A percentile compares a stretch with the other conserved stretches of the same genome.
Evolutionary conservation across 169 alveolate species (phyloP).

Genomic region (Plasmodium inui): DNA sequence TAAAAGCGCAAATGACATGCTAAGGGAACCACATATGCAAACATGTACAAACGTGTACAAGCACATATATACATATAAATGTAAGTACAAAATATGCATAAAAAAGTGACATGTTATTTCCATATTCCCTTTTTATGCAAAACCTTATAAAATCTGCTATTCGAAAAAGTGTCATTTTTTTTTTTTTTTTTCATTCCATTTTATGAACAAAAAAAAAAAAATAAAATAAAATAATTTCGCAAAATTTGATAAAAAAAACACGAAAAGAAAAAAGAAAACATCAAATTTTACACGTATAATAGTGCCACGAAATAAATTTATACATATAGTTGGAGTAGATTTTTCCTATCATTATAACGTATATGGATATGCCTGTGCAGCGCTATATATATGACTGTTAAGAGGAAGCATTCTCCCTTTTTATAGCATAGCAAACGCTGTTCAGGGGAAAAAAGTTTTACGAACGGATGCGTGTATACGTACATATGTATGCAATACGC

Average conservation of each 20-base stretch:
- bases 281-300: neutral
- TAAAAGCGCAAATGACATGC: neutral
- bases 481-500: neutral
- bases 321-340: neutral
- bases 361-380: neutral
- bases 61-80: neutral
- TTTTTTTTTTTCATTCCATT: neutral
- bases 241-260: neutral
- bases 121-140: neutral
- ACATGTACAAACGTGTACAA: neutral
- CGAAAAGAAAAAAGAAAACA: neutral
- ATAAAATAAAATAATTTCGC: neutral
- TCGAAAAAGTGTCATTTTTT: conserved; percentile 3
- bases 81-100: neutral
- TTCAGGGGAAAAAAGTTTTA: neutral
- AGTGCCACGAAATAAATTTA: neutral
- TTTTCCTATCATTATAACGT: neutral
- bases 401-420: neutral
- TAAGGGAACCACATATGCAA: neutral
- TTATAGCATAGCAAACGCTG: neutral
- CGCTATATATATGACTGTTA: neutral
- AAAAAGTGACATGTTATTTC: neutral
- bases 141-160: neutral
- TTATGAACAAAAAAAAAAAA: neutral
- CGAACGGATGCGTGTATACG: neutral